These are phyloP conservation scores for Filobasidium floriforme DNA, from an alignment of 768 basidiomycete genomes.

Conservation along the genomic window DNA sequence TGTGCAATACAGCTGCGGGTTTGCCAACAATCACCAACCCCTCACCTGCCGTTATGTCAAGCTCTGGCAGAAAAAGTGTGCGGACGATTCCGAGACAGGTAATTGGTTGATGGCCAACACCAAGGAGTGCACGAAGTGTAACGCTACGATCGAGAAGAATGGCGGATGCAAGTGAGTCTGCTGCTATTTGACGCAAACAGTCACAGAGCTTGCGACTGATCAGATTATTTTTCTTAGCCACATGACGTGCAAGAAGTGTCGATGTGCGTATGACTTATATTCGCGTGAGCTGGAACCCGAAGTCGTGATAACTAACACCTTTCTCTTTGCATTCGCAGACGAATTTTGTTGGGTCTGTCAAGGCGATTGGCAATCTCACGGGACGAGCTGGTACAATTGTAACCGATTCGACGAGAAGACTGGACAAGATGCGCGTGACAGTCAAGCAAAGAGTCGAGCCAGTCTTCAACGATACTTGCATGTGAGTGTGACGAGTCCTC, in stretches of 20 bases:
- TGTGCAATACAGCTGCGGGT: constrained; percentile 51
- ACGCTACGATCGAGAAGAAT: constrained; percentile 99
- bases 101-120: constrained; percentile 99
- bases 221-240: constrained; percentile 54
- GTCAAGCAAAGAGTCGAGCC: constrained; percentile 79
- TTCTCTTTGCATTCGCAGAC: constrained; percentile 17
- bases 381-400: constrained; percentile 95
- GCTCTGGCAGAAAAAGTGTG: constrained; percentile 95
- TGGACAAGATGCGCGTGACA: constrained; percentile 78
- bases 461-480: constrained; percentile 93
- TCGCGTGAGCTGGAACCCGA: background rate
- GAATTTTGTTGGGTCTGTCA: constrained; percentile 98
- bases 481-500: constrained; percentile 50
- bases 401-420: constrained; percentile 90
- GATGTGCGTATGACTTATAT: constrained; percentile 48
- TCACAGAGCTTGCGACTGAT: background rate
- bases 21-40: constrained; percentile 84
- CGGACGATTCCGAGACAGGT: constrained; percentile 94
- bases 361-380: constrained; percentile 97
- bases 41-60: constrained; percentile 78
- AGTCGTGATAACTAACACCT: background rate
- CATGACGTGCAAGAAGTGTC: constrained; percentile 99
- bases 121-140: constrained; percentile 92
- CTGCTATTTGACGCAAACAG: constrained; percentile 9
- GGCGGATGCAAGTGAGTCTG: constrained; percentile 94